phyloP scores from a whole-genome alignment of 1,284 basidiomycete genomes.

The Trichosporon sp. region DNA sequence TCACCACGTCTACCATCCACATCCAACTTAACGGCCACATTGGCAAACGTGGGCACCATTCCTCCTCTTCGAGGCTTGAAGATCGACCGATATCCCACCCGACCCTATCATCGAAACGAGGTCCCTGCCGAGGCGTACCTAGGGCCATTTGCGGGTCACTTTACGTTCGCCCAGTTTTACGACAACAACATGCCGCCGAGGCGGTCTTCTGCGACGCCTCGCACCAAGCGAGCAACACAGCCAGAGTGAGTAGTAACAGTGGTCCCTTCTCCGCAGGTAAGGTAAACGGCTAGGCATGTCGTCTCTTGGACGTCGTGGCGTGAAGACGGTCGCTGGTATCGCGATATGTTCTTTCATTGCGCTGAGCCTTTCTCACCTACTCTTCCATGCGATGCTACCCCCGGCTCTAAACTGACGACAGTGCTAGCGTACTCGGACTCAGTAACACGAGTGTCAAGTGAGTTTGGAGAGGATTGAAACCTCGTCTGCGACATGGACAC shows the following conservation, averaged over 20 bases:
- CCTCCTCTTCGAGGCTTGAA: neutral
- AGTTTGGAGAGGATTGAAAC: conserved; percentile 8
- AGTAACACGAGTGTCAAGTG: conserved; percentile 41
- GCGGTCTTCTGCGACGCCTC: neutral
- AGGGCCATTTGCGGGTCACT: neutral
- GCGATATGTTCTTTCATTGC: neutral
- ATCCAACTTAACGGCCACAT: neutral
- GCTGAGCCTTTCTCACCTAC: neutral
- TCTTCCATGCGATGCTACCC: no score
- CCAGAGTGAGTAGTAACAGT: neutral
- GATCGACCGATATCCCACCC: neutral
- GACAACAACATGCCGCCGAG: neutral
- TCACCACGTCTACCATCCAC: neutral
- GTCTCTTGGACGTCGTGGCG: no score
- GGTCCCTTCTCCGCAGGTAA: neutral
- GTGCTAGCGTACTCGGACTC: conserved; percentile 6
- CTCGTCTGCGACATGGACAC: neutral
- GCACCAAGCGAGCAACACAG: neutral
- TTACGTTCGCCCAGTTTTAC: neutral
- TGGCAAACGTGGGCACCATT: neutral
- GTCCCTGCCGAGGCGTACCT: neutral
- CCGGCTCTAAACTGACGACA: neutral
- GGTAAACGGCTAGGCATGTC: no score
- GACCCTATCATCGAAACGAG: neutral
- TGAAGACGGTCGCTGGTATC: neutral